Conservation (phyloP, 2,329 filamentous ascomycete species). For the Cladorrhinum sp. region DNA sequence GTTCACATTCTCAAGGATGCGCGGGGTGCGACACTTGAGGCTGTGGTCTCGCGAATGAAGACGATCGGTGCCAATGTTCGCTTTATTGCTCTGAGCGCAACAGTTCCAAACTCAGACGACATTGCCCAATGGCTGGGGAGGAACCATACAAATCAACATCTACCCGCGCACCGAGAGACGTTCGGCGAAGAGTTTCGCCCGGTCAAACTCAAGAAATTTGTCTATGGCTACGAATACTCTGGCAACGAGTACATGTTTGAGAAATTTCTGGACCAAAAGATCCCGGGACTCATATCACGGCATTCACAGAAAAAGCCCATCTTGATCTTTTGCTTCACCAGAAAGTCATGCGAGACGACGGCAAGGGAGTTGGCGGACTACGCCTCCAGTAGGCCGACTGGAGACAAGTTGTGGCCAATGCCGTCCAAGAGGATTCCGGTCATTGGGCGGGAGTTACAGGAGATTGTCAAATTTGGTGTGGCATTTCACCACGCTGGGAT, state of each 20-base stretch:
- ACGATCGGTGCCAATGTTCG: conserved; percentile 70
- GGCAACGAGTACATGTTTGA: conserved; percentile 77
- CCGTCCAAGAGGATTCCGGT: conserved; percentile 52
- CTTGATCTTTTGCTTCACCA: conserved; percentile 79
- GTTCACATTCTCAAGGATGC: conserved; percentile 81
- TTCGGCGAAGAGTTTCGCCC: conserved; percentile 81
- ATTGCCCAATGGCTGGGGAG: conserved; percentile 77
- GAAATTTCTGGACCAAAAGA: conserved; percentile 61
- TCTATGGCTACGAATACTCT: conserved; percentile 65
- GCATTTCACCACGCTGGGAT: conserved; percentile 83
- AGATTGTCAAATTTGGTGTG: conserved; percentile 54
- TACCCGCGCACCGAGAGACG: conserved; percentile 63
- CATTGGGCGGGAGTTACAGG: conserved; percentile 57
- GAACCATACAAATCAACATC: conserved; percentile 54
- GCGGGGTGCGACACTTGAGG: conserved; percentile 76
- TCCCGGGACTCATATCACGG: conserved; percentile 63
- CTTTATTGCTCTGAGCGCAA: conserved; percentile 79
- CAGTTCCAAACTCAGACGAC: conserved; percentile 77
- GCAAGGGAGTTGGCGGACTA: conserved; percentile 64
- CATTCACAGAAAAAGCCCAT: conserved; percentile 71
- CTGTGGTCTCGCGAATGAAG: conserved; percentile 85
- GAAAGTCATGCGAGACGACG: conserved; percentile 66
- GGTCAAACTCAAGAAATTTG: conserved; percentile 71
- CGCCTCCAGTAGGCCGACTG: conserved; percentile 53
- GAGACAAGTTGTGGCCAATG: conserved; percentile 60